Percentiles rank a stretch among this genome's conserved stretches.
These are phyloP conservation scores for Nevesoporus exiguus DNA, from an alignment of 768 basidiomycete genomes.

Conservation along the genomic window DNA sequence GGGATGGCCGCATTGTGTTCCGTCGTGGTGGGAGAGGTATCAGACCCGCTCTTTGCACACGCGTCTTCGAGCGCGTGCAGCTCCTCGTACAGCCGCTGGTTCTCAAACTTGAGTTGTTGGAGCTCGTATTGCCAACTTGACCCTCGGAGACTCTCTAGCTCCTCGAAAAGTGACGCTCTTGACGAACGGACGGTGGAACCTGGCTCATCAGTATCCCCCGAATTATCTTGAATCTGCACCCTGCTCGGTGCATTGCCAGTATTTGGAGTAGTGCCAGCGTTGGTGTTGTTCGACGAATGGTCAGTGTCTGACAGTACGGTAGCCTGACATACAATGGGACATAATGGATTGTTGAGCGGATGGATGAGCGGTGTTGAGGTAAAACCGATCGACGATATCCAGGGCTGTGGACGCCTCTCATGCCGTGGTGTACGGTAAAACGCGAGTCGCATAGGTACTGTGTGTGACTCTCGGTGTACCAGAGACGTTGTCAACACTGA, in stretches of 20 bases:
- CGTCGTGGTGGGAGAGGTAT: neutral
- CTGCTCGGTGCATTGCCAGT: neutral
- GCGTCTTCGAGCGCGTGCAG: slow-evolving; percentile 38
- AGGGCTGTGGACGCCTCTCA: neutral
- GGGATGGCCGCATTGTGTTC: neutral
- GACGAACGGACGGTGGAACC: slow-evolving; percentile 12
- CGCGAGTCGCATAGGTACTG: slow-evolving; percentile 32
- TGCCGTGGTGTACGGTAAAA: slow-evolving; percentile 36
- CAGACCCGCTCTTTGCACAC: neutral
- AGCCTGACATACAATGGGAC: slow-evolving; percentile 31
- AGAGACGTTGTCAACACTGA: slow-evolving; percentile 32
- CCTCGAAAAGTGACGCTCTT: slow-evolving; percentile 59
- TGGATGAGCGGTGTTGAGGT: slow-evolving; percentile 12
- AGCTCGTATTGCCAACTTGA: slow-evolving; percentile 94
- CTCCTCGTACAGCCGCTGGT: slow-evolving; percentile 63
- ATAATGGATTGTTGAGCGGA: slow-evolving; percentile 13
- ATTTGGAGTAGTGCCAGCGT: neutral
- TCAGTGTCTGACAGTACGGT: slow-evolving; percentile 16
- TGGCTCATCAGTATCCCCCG: neutral
- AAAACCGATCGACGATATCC: neutral
- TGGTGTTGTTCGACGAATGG: neutral
- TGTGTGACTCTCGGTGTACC: slow-evolving; percentile 36
- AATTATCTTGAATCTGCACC: neutral
- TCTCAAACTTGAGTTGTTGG: slow-evolving; percentile 74
- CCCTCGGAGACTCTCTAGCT: slow-evolving; percentile 61